Evolutionary conservation across 352 stramenopile genomes (phyloP).

Genomic region (Phytophthora sp.): DNA sequence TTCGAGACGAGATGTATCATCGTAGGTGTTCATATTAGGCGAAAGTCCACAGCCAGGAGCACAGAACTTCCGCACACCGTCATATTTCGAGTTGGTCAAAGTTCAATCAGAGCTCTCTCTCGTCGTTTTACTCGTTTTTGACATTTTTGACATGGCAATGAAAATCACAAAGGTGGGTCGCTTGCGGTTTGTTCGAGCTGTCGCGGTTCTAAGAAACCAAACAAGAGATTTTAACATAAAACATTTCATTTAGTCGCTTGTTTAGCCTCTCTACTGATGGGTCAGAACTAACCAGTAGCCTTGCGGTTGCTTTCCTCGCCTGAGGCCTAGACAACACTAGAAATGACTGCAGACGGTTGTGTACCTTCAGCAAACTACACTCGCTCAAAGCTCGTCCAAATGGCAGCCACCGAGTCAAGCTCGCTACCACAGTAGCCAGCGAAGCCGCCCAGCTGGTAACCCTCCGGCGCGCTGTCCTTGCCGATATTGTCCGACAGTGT

Average conservation of each 20-base stretch:
- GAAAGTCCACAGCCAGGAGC: too few species aligned
- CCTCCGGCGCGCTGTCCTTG: background rate
- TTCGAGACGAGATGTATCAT: slow-evolving; percentile 8
- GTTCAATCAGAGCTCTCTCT: background rate
- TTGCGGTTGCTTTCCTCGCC: too few species aligned
- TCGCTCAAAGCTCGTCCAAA: slow-evolving; percentile 12
- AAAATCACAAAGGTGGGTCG: too few species aligned
- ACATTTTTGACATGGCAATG: too few species aligned
- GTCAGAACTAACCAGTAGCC: too few species aligned
- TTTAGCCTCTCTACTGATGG: too few species aligned
- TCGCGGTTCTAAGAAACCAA: too few species aligned
- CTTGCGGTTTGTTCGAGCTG: too few species aligned
- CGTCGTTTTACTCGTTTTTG: background rate
- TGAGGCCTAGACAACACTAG: too few species aligned
- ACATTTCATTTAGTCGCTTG: too few species aligned
- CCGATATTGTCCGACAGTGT: slow-evolving; percentile 7
- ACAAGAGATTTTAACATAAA: too few species aligned
- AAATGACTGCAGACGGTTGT: too few species aligned
- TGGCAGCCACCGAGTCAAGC: slow-evolving; percentile 7
- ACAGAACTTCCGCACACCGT: background rate
- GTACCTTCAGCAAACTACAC: background rate
- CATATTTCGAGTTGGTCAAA: background rate
- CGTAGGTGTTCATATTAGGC: background rate
- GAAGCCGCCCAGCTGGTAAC: slow-evolving; percentile 15
- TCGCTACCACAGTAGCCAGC: background rate